These are phyloP conservation scores for Castanea crenata DNA, from an alignment of 306 rosid genomes.

Conservation along the genomic window DNA sequence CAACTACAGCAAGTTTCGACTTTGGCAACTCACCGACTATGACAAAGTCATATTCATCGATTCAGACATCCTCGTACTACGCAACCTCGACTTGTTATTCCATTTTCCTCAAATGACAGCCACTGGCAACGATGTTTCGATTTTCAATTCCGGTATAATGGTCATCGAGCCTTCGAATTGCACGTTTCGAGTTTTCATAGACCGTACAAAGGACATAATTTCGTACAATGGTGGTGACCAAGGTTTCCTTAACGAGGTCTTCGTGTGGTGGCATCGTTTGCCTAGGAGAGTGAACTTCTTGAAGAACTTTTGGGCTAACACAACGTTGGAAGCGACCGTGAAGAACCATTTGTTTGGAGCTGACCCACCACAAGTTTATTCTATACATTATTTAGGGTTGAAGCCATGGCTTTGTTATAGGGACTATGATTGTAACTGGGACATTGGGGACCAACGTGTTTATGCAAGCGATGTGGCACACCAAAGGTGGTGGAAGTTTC, in stretches of 20 bases:
- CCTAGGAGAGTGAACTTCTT: slow-evolving; percentile 79
- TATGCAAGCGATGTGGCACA: slow-evolving; percentile 96
- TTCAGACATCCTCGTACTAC: slow-evolving; percentile 76
- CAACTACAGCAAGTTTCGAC: slow-evolving; percentile 91
- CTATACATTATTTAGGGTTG: slow-evolving; percentile 76
- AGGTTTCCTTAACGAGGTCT: slow-evolving; percentile 87
- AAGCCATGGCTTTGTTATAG: slow-evolving; percentile 94
- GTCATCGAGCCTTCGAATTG: slow-evolving; percentile 90
- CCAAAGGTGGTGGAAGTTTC: slow-evolving; percentile 71
- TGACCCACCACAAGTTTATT: slow-evolving; percentile 68
- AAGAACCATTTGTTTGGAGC: slow-evolving; percentile 72
- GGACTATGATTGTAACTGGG: slow-evolving; percentile 95
- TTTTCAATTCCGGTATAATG: slow-evolving; percentile 95
- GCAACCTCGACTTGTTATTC: slow-evolving; percentile 81
- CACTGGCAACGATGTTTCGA: slow-evolving; percentile 74
- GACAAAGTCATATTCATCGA: slow-evolving; percentile 77
- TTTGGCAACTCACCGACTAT: slow-evolving; percentile 87
- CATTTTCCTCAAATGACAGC: slow-evolving; percentile 85
- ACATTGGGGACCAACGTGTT: slow-evolving; percentile 53
- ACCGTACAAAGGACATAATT: slow-evolving; percentile 41
- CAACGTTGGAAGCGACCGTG: slow-evolving; percentile 48
- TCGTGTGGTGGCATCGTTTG: slow-evolving; percentile 97
- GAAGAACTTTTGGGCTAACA: slow-evolving; percentile 91
- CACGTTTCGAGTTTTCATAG: slow-evolving; percentile 62
- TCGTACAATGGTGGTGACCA: slow-evolving; percentile 97